Base-by-base conservation (phyloP, 2,329 filamentous ascomycete genomes). In the Paramyrothecium roridum region DNA sequence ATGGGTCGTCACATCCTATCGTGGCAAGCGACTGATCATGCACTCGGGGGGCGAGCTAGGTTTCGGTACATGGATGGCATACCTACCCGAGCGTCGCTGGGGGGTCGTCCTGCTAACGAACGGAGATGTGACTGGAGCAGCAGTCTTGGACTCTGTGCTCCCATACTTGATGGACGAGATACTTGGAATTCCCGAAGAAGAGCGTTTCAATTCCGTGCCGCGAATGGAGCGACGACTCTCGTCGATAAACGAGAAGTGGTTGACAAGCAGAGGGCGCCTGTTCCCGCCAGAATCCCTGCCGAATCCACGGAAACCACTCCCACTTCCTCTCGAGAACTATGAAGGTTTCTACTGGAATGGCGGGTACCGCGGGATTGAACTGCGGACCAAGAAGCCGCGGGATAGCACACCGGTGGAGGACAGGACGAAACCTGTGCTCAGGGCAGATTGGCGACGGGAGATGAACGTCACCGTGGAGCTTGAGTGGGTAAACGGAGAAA, bases 311-410 rank as follows among this genome's bases (percentile, higher is more conserved):
- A n/a, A 7, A 21, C 40, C 40, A 13, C 40, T n/a, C 6, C 8
- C 40, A 21, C 40, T 73, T 19, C 75, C 75, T 64, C 71, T 75
- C 68, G 40, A 45, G 6, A 13, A n/a, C 6, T 45, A 45, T 21
- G 6, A n/a, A n/a, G 40, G 40, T 13, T 45, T 73, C 53, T 75
- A 74, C 63, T 69, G 70, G 56, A 70, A 74, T 61, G 43, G 52
- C 0, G 60, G 59, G 8, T 60, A 57, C 37, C 56, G 56, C 1
- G 54, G 20, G 2, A 13, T 62, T 23, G 46, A 21, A 8, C 47
- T 62, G 3, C n/a, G 37, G 3, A 30, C 58, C 3, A 22, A 51
- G 2, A 55, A 53, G 17, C 54, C 56, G 7, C 48, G 26, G n/a
- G 17, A 48, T 30, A 11, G 50, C 16, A 21, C 49, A 2, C 52